phyloP scores from a whole-genome alignment of 805 yeast genomes.

The Saturnispora gosingensis region DNA sequence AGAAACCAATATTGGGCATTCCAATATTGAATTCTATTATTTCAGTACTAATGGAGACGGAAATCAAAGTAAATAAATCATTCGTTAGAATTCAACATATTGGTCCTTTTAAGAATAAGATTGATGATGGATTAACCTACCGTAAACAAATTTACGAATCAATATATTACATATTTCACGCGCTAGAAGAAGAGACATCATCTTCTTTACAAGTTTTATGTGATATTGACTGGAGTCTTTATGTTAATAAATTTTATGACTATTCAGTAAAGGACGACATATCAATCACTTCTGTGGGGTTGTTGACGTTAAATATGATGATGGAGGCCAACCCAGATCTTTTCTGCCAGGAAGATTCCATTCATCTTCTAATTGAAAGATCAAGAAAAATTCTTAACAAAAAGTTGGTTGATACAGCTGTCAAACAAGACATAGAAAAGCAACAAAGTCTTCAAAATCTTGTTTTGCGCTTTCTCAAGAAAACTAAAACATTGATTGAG shows the following conservation, averaged over 20 bases:
- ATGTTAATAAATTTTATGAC: slow-evolving; percentile 34
- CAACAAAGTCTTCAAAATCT: slow-evolving; percentile 35
- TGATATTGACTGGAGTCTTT: slow-evolving; percentile 19
- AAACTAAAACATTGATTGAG: slow-evolving; percentile 17
- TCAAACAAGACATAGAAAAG: slow-evolving; percentile 58
- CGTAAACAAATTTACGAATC: slow-evolving; percentile 67
- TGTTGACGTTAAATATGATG: slow-evolving; percentile 35
- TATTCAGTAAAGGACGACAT: slow-evolving; percentile 53
- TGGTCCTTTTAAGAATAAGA: slow-evolving; percentile 80
- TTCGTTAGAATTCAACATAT: slow-evolving; percentile 61
- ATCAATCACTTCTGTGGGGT: slow-evolving; percentile 45
- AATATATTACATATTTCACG: slow-evolving; percentile 42
- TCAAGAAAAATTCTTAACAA: slow-evolving; percentile 35
- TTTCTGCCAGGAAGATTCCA: slow-evolving; percentile 14
- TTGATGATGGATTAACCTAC: slow-evolving; percentile 68
- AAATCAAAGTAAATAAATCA: slow-evolving; percentile 44
- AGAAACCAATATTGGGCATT: slow-evolving; percentile 38
- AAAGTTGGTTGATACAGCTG: slow-evolving; percentile 50
- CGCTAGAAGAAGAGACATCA: slow-evolving; percentile 23
- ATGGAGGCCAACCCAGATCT: slow-evolving; percentile 25
- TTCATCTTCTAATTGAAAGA: slow-evolving; percentile 23
- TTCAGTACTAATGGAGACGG: slow-evolving; percentile 41
- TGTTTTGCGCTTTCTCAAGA: slow-evolving; percentile 24
- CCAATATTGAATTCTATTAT: slow-evolving; percentile 38
- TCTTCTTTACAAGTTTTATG: slow-evolving; percentile 12